These are phyloP conservation scores for Trifolium fragiferum DNA, from an alignment of 306 rosid species.

Conservation along the genomic window DNA sequence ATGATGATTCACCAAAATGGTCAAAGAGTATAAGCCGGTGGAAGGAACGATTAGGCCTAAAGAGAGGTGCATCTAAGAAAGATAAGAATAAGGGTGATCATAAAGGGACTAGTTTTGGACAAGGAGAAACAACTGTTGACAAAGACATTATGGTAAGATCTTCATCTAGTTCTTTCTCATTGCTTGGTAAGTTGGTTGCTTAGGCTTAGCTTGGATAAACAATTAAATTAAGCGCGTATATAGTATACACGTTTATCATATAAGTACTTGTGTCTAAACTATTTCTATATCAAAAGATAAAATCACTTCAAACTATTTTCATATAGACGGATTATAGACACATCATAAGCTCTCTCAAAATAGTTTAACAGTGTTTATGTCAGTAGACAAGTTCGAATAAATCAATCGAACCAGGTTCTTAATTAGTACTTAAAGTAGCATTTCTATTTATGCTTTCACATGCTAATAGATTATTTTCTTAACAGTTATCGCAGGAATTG, in stretches of 20 bases:
- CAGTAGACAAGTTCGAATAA: not conserved
- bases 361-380: not conserved
- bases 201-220: not conserved
- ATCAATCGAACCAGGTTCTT: not conserved
- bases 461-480: constrained; percentile 18
- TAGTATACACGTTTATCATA: not conserved
- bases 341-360: not conserved
- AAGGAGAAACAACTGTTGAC: constrained; percentile 53
- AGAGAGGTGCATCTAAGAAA: constrained; percentile 56
- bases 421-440: not conserved
- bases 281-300: not conserved
- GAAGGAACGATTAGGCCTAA: constrained; percentile 81
- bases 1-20: constrained; percentile 51
- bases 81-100: constrained; percentile 56
- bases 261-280: not conserved
- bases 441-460: not conserved
- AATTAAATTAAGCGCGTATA: not conserved
- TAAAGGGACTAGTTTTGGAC: constrained; percentile 51
- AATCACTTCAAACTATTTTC: not conserved
- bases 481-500: constrained; percentile 53
- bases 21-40: constrained; percentile 68
- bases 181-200: not conserved
- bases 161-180: not conserved
- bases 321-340: not conserved
- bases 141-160: constrained; percentile 63